Evolutionary conservation across 805 yeast species (phyloP).

Genomic region (Myxozyma vanderwaltii): DNA sequence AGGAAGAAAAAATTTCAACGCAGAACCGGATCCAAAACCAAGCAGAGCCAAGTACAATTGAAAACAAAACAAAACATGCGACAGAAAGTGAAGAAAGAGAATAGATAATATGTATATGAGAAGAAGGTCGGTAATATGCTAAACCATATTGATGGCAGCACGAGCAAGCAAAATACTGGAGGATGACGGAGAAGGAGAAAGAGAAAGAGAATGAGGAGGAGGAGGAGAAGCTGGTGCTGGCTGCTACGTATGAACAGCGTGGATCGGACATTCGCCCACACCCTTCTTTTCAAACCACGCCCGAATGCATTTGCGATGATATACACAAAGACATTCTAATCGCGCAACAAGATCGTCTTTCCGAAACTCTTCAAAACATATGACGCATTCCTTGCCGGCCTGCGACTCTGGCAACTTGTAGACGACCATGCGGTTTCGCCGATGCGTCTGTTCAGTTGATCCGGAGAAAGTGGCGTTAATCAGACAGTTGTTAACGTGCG

Average conservation of each 20-base stretch:
- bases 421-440: conserved; percentile 83
- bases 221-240: background rate
- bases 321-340: conserved; percentile 89
- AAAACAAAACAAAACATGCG: background rate
- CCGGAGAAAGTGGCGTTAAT: conserved; percentile 60
- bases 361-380: conserved; percentile 84
- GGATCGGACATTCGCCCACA: conserved; percentile 84
- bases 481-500: conserved; percentile 73
- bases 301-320: conserved; percentile 87
- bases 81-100: background rate
- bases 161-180: background rate
- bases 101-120: background rate
- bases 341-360: conserved; percentile 91
- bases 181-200: background rate
- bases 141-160: background rate
- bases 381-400: conserved; percentile 78
- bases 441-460: conserved; percentile 53
- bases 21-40: background rate
- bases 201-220: no score
- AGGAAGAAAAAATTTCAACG: background rate
- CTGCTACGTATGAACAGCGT: conserved; percentile 49
- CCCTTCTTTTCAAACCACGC: conserved; percentile 90
- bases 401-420: conserved; percentile 51
- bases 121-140: background rate
- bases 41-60: background rate